Base-by-base conservation (phyloP, 306 rosid species). In the Luffa aegyptiaca region DNA sequence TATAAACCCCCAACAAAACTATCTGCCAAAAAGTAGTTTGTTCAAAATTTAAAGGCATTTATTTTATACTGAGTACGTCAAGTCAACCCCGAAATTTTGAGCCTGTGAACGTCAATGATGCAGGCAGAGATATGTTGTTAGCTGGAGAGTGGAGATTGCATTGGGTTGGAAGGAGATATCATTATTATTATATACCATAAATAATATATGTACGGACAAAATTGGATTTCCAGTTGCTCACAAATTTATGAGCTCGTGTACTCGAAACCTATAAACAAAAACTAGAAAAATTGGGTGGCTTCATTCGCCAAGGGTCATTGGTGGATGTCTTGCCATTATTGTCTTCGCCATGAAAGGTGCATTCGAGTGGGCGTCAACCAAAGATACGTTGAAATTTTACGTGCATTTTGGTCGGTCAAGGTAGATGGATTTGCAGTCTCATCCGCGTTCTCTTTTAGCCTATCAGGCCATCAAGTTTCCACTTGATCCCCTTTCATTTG, bases 121-220 rank as follows among this genome's bases (percentile, higher is more conserved):
- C 10, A 63, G 68, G 35, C 42, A 31, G 18, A 20, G 26, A 61
- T 61, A 31, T 9, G 66, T 61, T 26, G 21, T 56, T 26, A 4
- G 12, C 17, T 0, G 3, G 66, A 26, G 37, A 61, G 7, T 3
- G 68, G 68, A 61, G 13, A 61, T 11, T 42, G 42, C 42, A 63
- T 6, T 63, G 69, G 45, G 70, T 66, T 39, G 48, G 14, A 3
- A 17, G 53, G 55, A 42, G 20, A 45, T 26, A 73, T 14, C 76
- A 21, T 46, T 75, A 53, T 75, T 33, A 74, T 51, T 75, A 75
- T 75, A 75, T 75, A 11, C 63, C 64, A 75, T 75, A 75, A 75
- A 53, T 36, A 74, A 75, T 52, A 53, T 75, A 75, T 81, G 84
- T 75, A 81, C 46, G 76, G 57, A 81, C 84, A 81, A 64, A 81